phyloP scores from a whole-genome alignment of 306 rosid genomes.

The Acmispon strigosus region DNA sequence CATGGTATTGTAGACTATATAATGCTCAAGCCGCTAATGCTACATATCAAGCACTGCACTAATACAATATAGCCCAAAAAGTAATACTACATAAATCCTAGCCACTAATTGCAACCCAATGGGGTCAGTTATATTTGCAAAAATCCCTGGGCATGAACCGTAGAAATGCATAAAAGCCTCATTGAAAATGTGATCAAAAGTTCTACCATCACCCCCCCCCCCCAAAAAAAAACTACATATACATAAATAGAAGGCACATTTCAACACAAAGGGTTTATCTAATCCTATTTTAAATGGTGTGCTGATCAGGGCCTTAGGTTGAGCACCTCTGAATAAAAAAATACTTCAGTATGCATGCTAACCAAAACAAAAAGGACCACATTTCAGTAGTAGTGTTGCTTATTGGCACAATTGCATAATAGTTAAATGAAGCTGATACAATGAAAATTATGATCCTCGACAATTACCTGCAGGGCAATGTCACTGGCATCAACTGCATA shows the following conservation, averaged over 20 bases:
- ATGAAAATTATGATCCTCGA: constrained; percentile 11
- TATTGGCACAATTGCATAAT: background rate
- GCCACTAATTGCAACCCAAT: background rate
- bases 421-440: background rate
- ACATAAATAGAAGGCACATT: background rate
- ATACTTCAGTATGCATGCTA: background rate
- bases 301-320: background rate
- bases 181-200: background rate
- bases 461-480: constrained; percentile 87
- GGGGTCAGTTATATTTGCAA: background rate
- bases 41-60: background rate
- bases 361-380: background rate
- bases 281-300: background rate
- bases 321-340: background rate
- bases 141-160: background rate
- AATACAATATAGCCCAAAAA: background rate
- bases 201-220: no score
- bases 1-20: background rate
- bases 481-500: constrained; percentile 99
- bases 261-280: background rate
- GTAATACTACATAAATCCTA: background rate
- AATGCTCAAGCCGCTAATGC: background rate
- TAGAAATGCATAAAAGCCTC: background rate
- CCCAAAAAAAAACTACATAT: no score
- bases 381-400: background rate